A percentile compares a stretch with the other conserved stretches of the same genome.
These are phyloP conservation scores for Syncephalastrum monosporum DNA, from an alignment of 371 early-diverging fungal genomes.

Conservation along the genomic window DNA sequence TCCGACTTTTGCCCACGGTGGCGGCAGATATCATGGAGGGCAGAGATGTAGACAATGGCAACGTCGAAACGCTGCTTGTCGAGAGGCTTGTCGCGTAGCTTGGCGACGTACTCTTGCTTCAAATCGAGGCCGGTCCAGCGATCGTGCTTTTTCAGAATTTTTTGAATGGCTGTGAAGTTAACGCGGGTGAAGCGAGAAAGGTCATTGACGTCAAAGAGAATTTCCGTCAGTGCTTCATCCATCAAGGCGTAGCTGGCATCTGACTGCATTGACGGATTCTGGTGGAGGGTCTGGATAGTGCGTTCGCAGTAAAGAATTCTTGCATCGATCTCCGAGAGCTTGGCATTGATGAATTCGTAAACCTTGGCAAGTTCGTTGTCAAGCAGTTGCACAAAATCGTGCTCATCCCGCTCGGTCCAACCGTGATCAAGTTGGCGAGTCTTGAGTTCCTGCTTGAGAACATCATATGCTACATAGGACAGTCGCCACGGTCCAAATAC, in stretches of 20 bases:
- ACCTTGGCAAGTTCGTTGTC: constrained; percentile 91
- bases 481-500: constrained; percentile 73
- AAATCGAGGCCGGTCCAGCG: constrained; percentile 53
- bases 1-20: constrained; percentile 61
- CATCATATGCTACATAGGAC: constrained; percentile 92
- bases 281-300: constrained; percentile 42
- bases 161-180: constrained; percentile 94
- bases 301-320: constrained; percentile 77
- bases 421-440: constrained; percentile 37
- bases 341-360: constrained; percentile 78
- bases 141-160: constrained; percentile 97
- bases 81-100: constrained; percentile 80
- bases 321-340: constrained; percentile 84
- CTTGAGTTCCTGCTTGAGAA: constrained; percentile 83
- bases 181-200: constrained; percentile 90
- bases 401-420: constrained; percentile 75
- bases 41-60: constrained; percentile 85
- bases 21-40: constrained; percentile 87
- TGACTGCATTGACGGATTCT: constrained; percentile 33
- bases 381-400: constrained; percentile 73
- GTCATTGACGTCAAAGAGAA: constrained; percentile 87
- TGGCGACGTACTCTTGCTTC: constrained; percentile 66
- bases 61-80: constrained; percentile 89
- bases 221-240: constrained; percentile 77
- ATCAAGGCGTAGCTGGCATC: constrained; percentile 62